Base-by-base conservation (phyloP, 2,329 filamentous ascomycete genomes). In the Clarireedia sp. region DNA sequence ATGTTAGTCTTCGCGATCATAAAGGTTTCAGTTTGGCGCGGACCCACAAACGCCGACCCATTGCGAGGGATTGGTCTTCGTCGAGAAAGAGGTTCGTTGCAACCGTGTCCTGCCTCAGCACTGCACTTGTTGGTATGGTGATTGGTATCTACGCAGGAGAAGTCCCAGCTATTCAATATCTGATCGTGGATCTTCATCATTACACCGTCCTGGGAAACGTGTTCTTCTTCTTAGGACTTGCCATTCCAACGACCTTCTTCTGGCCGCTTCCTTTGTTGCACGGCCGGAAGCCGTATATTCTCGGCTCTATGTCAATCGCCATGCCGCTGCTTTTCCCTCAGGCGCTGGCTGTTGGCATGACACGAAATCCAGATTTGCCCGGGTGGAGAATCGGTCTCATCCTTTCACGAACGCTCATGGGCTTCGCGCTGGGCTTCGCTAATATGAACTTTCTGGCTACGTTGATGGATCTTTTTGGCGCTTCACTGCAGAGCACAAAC, bases 161-260 rank as follows among this genome's bases (percentile, higher is more conserved):
- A 62, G 86, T 90, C 0, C 86, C 87, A n/a, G 81, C 83, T 3
- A 88, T 91, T 24, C 87, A 90, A 66, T 90, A 90, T 67, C 84
- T 83, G 63, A 80, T 91, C 60, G 82, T 82, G 23, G 86, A 90
- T 63, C 76, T 83, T 58, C 72, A 80, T 45, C 86, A 89, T 63
- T 76, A 80, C 57, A 78, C 82, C 1, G 82, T 90, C 26, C 74
- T 89, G 37, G 88, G 88, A 3, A 91, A 91, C 62, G 85, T 87
- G 16, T 78, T 82, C 24, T 78, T 90, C 52, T 91, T 87, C 66
- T 65, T 86, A 33, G 86, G 86, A 8, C 75, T 91, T 59, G 85
- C 85, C 0, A 69, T 90, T 40, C 81, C 86, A 0, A 87, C 83
- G 0, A 78, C 89, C 55, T 72, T 89, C 57, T 80, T 80, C 61